Evolutionary conservation across 768 basidiomycete species (phyloP).

Genomic region (Hericium coralloides): DNA sequence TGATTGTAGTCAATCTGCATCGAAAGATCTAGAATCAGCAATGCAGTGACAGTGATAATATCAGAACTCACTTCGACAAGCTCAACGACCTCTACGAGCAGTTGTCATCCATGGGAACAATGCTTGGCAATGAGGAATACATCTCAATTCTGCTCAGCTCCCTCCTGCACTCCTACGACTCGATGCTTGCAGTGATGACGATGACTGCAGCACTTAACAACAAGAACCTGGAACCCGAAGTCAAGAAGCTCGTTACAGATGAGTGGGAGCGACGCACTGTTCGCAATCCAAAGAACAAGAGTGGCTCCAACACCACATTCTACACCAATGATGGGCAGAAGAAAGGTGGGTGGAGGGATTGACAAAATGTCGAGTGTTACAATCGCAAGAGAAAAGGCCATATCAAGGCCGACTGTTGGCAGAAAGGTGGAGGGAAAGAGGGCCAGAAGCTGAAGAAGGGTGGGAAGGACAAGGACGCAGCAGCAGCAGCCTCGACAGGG

Average conservation of each 20-base stretch:
- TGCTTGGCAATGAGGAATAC: constrained; percentile 3
- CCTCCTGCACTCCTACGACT: constrained; percentile 6
- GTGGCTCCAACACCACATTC: neutral
- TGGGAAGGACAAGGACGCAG: neutral
- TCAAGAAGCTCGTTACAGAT: constrained; percentile 5
- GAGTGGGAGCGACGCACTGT: neutral
- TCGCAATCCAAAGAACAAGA: neutral
- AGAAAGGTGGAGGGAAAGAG: constrained; percentile 13
- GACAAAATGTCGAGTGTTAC: constrained; percentile 10
- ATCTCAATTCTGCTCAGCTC: constrained; percentile 8
- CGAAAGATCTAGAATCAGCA: neutral
- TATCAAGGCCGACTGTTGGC: constrained; percentile 12
- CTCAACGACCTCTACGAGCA: constrained; percentile 9
- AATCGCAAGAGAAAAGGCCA: constrained; percentile 16
- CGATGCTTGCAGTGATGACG: neutral
- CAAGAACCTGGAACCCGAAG: neutral
- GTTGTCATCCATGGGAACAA: constrained; percentile 8
- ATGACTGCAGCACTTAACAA: neutral
- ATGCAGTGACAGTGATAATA: neutral
- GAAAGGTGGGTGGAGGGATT: too few relatives aligned
- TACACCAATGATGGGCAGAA: neutral
- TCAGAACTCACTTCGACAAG: constrained; percentile 5
- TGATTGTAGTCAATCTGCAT: neutral
- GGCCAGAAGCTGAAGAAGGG: constrained; percentile 8
- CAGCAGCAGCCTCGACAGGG: neutral